These are phyloP conservation scores for Trichophyton rubrum DNA, from an alignment of 2,329 filamentous ascomycete species.

Conservation along the genomic window DNA sequence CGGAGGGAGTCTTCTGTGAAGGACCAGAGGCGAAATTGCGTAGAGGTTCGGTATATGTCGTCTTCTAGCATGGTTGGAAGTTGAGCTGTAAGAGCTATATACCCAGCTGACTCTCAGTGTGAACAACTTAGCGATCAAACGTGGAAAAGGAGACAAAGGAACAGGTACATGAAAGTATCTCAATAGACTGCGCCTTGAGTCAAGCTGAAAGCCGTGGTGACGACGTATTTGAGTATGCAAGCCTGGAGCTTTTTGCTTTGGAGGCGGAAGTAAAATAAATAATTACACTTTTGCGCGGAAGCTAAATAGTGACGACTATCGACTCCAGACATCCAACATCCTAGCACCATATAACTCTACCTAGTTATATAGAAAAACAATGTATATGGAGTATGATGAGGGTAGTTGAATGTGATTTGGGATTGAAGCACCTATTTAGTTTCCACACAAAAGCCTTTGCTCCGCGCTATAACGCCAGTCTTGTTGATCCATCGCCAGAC, in stretches of 20 bases:
- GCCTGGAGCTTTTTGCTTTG: background rate
- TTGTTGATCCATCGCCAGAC: conserved; percentile 20
- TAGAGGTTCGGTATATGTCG: conserved; percentile 76
- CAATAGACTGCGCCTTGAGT: background rate
- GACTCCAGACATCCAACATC: background rate
- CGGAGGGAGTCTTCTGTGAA: conserved; percentile 64
- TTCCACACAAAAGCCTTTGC: background rate
- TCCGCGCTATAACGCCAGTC: conserved; percentile 10
- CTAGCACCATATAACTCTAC: background rate
- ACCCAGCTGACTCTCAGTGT: background rate
- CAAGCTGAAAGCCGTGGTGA: background rate
- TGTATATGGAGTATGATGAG: background rate
- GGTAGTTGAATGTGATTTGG: background rate
- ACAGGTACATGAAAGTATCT: background rate
- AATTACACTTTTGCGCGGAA: background rate
- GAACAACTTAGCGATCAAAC: background rate
- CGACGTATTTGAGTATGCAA: background rate
- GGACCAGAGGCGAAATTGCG: conserved; percentile 86
- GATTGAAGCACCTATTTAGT: background rate
- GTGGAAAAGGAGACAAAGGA: background rate
- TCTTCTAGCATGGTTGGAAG: conserved; percentile 62
- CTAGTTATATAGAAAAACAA: background rate
- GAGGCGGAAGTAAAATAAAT: background rate
- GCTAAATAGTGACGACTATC: background rate
- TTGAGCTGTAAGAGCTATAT: background rate